Evolutionary conservation across 2,329 filamentous ascomycete genomes (phyloP), one percentile per base, ranked within the genome.

Genomic region (Penicillium olsonii): DNA sequence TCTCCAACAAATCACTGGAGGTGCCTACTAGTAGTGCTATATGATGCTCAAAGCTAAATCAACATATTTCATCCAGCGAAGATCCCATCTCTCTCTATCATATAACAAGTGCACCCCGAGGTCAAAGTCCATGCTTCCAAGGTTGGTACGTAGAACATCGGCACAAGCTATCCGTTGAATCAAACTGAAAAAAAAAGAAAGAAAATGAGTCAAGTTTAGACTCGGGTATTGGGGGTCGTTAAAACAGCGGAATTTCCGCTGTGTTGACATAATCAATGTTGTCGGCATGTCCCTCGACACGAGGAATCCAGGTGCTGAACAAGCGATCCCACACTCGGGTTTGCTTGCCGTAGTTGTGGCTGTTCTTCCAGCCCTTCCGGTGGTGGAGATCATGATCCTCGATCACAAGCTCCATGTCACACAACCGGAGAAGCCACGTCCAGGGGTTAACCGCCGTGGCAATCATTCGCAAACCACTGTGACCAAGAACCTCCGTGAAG

Each of bases 341-440:
- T 50, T 63, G 59, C 45, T 63, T 63, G 33, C 33, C 33, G 33
- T 35, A 35, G 17, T 35, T 63, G 37, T 62, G 50, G 31, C 57
- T 61, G 52, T 61, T 61, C 51, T 57, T 62, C 61, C 59, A 62
- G 2, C 61, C 61, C 51, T 62, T 62, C 10, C 61, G 59, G 43
- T 63, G 61, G 42, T 63, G 61, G 37, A 63, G 38, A 42, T 63
- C 59, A 37, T 63, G 61, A 35, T 63, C 61, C 33, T 63, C 61
- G 37, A 63, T 60, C 12, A 63, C 58, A 10, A 63, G 52, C 40
- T 63, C 61, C 5, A 58, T 60, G 26, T 60, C 44, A 26, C 62
- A 61, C 26, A 41, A 51, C 2, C 56, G 50, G 15, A 63, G 49
- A 8, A 52, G 26, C 49, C 50, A 63, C 27, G 47, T 61, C 4